Base-by-base conservation (phyloP, 2,329 filamentous ascomycete species). In the Claviceps sp. region DNA sequence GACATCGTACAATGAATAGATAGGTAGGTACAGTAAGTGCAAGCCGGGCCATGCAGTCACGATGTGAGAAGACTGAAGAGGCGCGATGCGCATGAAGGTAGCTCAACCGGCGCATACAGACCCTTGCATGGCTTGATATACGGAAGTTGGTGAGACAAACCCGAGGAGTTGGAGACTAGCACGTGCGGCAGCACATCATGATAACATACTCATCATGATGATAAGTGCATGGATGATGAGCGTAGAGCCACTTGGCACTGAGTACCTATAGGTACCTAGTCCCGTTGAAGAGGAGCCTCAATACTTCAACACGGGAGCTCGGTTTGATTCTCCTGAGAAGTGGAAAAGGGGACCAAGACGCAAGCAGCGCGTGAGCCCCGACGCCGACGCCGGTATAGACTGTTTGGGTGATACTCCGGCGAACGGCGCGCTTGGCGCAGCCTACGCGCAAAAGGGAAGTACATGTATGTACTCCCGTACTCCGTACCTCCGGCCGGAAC, bases 91-190 rank as follows among this genome's bases (percentile, higher is more conserved):
- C 45, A 44, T 48, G n/a, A 37, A 34, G 42, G 46, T 44, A 45
- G 40, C 46, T 37, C 47, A 47, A 47, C n/a, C n/a, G 38, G 37
- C 39, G 50, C 50, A 48, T 47, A 10, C 26, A 39, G 22, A 47
- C 24, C 45, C 30, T 37, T 46, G 46, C 47, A 49, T 49, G 47
- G 16, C 43, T 40, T 52, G 42, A 48, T 40, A 41, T 50, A 38
- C 46, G 47, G 30, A 17, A 22, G 16, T 34, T 50, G 34, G 51
- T 52, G 43, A 40, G 30, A 51, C 49, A 30, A 19, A n/a, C 37
- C 47, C 48, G 14, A 17, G 30, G n/a, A 17, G 26, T 44, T 30
- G 48, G 39, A 44, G 22, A 30, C 17, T 43, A 22, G 30, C n/a
- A 47, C 45, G 30, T 47, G 39, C 13, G 26, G n/a, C 40, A 50